Conservation (phyloP, 164 flowering plant genomes). For the Chimonanthus salicifolius region DNA sequence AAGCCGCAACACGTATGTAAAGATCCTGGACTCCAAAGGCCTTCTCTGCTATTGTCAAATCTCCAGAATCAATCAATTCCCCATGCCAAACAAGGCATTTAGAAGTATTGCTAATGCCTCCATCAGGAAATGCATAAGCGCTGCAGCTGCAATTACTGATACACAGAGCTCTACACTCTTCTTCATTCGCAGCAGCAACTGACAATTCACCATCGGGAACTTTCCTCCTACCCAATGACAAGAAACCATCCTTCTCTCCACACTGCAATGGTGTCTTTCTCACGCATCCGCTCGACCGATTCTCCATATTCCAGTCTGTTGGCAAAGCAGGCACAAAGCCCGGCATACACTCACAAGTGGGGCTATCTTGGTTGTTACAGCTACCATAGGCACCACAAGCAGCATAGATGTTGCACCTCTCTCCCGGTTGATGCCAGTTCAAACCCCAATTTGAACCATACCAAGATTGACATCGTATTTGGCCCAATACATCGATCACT, state of each 20-base stretch:
- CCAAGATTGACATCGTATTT: neutral
- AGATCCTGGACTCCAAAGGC: neutral
- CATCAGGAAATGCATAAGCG: constrained; percentile 5
- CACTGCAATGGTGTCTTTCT: constrained; percentile 7
- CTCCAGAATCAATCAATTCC: constrained; percentile 1
- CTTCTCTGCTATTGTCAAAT: neutral
- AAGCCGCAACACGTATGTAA: constrained; percentile 6
- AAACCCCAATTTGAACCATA: neutral
- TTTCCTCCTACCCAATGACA: neutral
- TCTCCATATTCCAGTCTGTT: constrained; percentile 4
- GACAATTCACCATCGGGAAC: constrained; percentile 15
- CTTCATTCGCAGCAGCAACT: neutral
- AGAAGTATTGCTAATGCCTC: neutral
- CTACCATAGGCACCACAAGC: constrained; percentile 7
- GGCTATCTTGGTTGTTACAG: neutral
- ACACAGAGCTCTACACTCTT: constrained; percentile 6
- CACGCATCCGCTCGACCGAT: constrained; percentile 12
- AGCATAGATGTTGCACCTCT: neutral
- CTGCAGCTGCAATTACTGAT: constrained; percentile 7
- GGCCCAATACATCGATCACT: constrained; percentile 3
- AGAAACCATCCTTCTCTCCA: constrained; percentile 1
- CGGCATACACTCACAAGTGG: constrained; percentile 6
- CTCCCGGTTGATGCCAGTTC: neutral
- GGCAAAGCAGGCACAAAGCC: constrained; percentile 6
- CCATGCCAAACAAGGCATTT: constrained; percentile 7